A percentile compares a stretch with the other conserved stretches of the same genome.
phyloP scores from a whole-genome alignment of 306 rosid genomes.

The Vigna mungo region DNA sequence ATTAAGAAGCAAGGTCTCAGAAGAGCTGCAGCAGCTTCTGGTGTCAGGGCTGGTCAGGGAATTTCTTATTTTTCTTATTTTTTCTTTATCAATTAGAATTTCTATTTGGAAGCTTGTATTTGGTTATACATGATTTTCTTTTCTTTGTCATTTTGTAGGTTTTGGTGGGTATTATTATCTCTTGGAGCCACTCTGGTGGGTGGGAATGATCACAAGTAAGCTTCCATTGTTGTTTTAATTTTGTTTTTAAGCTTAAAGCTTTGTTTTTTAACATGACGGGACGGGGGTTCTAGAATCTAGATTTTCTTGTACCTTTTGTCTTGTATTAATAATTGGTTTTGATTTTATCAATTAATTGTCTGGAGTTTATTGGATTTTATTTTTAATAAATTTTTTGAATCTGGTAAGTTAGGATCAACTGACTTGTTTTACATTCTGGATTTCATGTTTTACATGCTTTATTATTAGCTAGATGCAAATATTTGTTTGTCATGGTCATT shows the following conservation, averaged over 20 bases:
- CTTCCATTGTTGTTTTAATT: conserved; percentile 8
- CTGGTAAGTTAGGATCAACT: conserved; percentile 30
- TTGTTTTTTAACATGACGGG: background rate
- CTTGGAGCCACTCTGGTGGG: conserved; percentile 94
- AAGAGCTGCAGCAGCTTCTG: conserved; percentile 80
- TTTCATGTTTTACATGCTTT: conserved; percentile 40
- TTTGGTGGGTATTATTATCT: conserved; percentile 88
- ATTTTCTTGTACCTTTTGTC: conserved; percentile 37
- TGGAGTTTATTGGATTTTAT: conserved; percentile 18
- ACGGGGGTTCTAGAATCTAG: background rate
- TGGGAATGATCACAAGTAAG: conserved; percentile 84
- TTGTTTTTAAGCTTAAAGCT: background rate
- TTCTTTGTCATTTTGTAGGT: conserved; percentile 53
- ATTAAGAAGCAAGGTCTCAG: conserved; percentile 86
- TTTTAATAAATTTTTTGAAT: conserved; percentile 22
- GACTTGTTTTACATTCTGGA: conserved; percentile 11
- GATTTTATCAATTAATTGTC: conserved; percentile 31
- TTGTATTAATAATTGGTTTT: conserved; percentile 34
- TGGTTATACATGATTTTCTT: conserved; percentile 32
- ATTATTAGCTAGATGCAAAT: conserved; percentile 6
- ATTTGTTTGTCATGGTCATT: conserved; percentile 28
- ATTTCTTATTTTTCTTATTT: background rate
- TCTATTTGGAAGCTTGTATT: background rate
- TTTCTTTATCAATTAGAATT: background rate
- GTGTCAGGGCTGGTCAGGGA: conserved; percentile 75